Conservation (phyloP, 495 filamentous ascomycete genomes). For the Margaritispora aquatica region DNA sequence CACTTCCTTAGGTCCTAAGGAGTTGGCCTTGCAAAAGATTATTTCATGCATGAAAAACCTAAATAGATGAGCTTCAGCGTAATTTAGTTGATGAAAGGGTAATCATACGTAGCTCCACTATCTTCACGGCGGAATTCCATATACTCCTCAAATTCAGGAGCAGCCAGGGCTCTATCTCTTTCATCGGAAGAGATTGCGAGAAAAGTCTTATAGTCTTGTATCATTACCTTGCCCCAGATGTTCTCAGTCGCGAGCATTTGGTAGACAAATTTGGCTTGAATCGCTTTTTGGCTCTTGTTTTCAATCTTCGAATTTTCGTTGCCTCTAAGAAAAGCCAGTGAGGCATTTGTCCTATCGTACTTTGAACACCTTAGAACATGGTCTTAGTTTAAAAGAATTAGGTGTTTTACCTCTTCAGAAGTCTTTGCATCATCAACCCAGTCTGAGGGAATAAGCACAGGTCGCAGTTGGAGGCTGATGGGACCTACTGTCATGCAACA, state of each 20-base stretch:
- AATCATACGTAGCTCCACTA: background rate
- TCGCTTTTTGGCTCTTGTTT: background rate
- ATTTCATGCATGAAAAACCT: background rate
- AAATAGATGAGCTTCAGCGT: too few species aligned
- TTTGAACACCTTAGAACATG: background rate
- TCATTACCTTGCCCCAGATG: background rate
- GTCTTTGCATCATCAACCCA: background rate
- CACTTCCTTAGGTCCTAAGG: background rate
- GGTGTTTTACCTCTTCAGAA: background rate
- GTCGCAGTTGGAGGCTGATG: too few species aligned
- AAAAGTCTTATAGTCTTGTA: background rate
- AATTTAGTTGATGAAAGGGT: too few species aligned
- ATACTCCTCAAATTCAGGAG: background rate
- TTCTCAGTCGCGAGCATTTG: background rate
- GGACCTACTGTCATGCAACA: background rate
- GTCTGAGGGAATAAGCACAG: background rate
- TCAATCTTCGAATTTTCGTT: background rate
- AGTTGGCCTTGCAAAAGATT: background rate
- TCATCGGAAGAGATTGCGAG: background rate
- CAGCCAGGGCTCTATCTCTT: background rate
- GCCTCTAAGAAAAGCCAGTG: background rate
- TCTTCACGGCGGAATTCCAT: slow-evolving; percentile 1
- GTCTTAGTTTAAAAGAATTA: background rate
- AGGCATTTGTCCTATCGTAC: background rate
- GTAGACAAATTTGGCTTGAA: background rate